Percentiles rank a stretch among this genome's conserved stretches.
These are phyloP conservation scores for Hamamelis virginiana DNA, from an alignment of 164 flowering plant species.

Conservation along the genomic window DNA sequence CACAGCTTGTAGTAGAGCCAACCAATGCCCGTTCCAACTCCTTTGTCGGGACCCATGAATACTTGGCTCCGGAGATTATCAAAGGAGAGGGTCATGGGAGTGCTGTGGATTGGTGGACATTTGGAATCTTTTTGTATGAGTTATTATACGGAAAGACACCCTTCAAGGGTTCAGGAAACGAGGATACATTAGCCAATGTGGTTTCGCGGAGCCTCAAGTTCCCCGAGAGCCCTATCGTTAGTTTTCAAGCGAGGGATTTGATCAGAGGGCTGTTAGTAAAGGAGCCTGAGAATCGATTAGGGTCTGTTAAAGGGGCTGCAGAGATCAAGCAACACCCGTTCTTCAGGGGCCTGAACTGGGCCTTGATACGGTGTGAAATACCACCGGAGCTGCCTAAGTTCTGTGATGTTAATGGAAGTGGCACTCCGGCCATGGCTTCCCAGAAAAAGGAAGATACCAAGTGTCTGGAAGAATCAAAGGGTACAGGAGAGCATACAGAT, in stretches of 20 bases:
- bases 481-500: conserved; percentile 34
- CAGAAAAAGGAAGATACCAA: conserved; percentile 29
- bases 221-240: conserved; percentile 54
- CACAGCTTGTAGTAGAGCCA: conserved; percentile 90
- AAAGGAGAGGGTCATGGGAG: conserved; percentile 88
- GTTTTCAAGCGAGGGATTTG: conserved; percentile 68
- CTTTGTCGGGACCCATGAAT: conserved; percentile 91
- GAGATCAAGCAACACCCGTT: conserved; percentile 83
- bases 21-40: conserved; percentile 84
- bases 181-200: conserved; percentile 71
- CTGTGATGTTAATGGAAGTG: conserved; percentile 29
- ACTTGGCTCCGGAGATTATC: conserved; percentile 88
- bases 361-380: conserved; percentile 64
- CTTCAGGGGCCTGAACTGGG: conserved; percentile 87
- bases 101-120: conserved; percentile 96
- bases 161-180: conserved; percentile 70
- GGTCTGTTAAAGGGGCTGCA: conserved; percentile 74
- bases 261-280: conserved; percentile 60
- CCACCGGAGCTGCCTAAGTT: conserved; percentile 72
- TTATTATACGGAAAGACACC: conserved; percentile 80
- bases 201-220: conserved; percentile 65
- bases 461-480: conserved; percentile 12
- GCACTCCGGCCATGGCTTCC: conserved; percentile 7
- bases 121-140: conserved; percentile 80
- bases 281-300: conserved; percentile 76